These are phyloP conservation scores for Typha latifolia DNA, from an alignment of 176 grass and related monocot genomes.

Conservation along the genomic window DNA sequence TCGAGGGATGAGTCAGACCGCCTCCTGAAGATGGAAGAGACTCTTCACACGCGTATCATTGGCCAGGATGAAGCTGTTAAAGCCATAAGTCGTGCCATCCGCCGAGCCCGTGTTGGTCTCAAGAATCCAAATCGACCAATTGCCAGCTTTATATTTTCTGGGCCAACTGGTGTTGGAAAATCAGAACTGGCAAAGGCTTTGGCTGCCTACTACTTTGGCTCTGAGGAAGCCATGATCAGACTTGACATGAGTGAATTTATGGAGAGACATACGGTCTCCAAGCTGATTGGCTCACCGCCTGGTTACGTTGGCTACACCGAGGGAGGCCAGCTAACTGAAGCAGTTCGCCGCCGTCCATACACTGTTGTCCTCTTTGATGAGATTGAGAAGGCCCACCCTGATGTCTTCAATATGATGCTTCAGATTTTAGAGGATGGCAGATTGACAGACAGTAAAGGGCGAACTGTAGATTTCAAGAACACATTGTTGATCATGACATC, in stretches of 20 bases:
- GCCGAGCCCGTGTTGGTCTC: constrained; percentile 71
- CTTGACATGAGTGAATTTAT: constrained; percentile 98
- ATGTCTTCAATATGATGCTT: constrained; percentile 99
- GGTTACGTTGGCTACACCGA: constrained; percentile 95
- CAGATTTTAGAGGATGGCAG: constrained; percentile 88
- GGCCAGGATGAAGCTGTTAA: constrained; percentile 92
- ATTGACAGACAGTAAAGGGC: constrained; percentile 85
- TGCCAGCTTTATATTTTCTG: constrained; percentile 89
- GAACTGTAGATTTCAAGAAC: constrained; percentile 93
- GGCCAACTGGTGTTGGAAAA: constrained; percentile 88
- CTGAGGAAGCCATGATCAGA: constrained; percentile 85
- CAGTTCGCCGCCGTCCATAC: constrained; percentile 67
- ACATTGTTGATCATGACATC: constrained; percentile 92
- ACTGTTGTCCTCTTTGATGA: constrained; percentile 82
- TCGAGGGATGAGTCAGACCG: constrained; percentile 71
- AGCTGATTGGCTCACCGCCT: constrained; percentile 79
- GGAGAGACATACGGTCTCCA: constrained; percentile 88
- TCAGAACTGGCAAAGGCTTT: constrained; percentile 83
- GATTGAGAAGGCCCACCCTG: constrained; percentile 81
- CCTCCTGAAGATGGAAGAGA: constrained; percentile 92
- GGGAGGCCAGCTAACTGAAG: constrained; percentile 89
- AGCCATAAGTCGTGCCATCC: constrained; percentile 81
- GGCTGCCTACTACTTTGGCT: constrained; percentile 77
- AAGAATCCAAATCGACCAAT: constrained; percentile 88
- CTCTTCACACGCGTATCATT: constrained; percentile 68